phyloP scores from a whole-genome alignment of 1,139 yeast species.

The Suhomyces bokatorum region DNA sequence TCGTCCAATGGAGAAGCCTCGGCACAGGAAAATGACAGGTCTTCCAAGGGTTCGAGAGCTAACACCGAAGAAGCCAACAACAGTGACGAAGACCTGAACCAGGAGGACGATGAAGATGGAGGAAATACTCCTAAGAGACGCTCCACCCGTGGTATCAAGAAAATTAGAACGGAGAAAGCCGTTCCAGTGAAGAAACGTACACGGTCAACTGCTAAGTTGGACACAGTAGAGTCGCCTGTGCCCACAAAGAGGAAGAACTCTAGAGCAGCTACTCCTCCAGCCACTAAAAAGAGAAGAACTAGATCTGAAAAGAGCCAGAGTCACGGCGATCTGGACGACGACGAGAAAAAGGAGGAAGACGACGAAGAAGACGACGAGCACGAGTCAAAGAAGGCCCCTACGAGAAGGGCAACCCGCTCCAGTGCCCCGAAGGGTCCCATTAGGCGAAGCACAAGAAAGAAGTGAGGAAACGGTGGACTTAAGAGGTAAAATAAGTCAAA shows the following conservation, averaged over 20 bases:
- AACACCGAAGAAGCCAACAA: slow-evolving; percentile 8
- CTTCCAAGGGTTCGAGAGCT: slow-evolving; percentile 4
- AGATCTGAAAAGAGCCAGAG: slow-evolving; percentile 29
- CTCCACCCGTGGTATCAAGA: neutral
- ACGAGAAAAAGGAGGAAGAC: slow-evolving; percentile 8
- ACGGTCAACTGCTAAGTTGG: slow-evolving; percentile 28
- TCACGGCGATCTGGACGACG: slow-evolving; percentile 10
- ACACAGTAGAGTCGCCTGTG: slow-evolving; percentile 15
- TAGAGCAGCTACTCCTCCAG: slow-evolving; percentile 15
- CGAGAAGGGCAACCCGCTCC: slow-evolving; percentile 29
- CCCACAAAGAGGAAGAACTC: slow-evolving; percentile 16
- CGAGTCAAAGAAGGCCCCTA: slow-evolving; percentile 7
- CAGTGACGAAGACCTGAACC: slow-evolving; percentile 6
- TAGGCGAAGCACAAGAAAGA: slow-evolving; percentile 31
- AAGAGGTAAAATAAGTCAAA: no score
- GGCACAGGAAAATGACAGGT: neutral
- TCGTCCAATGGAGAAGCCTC: slow-evolving; percentile 6
- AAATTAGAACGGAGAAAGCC: slow-evolving; percentile 11
- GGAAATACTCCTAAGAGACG: slow-evolving; percentile 2
- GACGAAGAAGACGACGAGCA: slow-evolving; percentile 13
- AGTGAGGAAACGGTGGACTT: slow-evolving; percentile 12
- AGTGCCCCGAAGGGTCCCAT: slow-evolving; percentile 21
- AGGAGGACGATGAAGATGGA: slow-evolving; percentile 5
- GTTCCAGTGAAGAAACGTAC: slow-evolving; percentile 29
- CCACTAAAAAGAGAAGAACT: slow-evolving; percentile 24